These are phyloP conservation scores for Calonectria montana DNA, from an alignment of 2,329 filamentous ascomycete genomes.

Conservation along the genomic window DNA sequence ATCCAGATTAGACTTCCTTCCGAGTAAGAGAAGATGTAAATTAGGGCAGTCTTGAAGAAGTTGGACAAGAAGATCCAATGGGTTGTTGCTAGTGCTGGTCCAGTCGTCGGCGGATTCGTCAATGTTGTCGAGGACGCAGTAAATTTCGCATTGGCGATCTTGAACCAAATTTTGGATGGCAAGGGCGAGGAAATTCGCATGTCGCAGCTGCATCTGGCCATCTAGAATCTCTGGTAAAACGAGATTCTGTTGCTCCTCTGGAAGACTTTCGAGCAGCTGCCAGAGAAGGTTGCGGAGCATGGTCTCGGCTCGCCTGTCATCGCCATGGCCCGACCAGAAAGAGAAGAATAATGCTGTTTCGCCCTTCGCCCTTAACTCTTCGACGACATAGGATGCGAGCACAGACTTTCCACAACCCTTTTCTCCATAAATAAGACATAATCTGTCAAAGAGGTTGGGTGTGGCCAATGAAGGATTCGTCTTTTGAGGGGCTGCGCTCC, in stretches of 20 bases:
- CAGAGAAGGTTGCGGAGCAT: constrained; percentile 10
- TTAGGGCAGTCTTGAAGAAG: constrained; percentile 1
- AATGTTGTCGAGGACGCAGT: background rate
- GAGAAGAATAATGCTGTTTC: background rate
- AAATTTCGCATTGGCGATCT: background rate
- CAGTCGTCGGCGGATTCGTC: background rate
- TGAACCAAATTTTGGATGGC: background rate
- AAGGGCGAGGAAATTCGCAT: background rate
- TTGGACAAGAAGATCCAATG: background rate
- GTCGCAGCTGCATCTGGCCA: background rate
- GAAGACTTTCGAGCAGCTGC: background rate
- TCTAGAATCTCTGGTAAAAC: background rate
- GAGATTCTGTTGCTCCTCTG: background rate
- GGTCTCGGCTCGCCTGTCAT: background rate
- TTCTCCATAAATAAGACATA: background rate
- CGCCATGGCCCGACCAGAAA: constrained; percentile 2
- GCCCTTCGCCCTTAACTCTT: background rate
- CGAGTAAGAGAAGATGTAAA: background rate
- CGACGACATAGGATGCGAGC: constrained; percentile 1
- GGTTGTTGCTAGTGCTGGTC: background rate
- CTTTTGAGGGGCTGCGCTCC: background rate
- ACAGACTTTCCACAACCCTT: constrained; percentile 10
- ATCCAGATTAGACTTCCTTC: background rate
- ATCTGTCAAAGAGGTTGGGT: background rate
- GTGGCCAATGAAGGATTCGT: background rate